Evolutionary conservation across 2,329 filamentous ascomycete species (phyloP), one percentile per base, ranked within the genome.

Genomic region (Eurotiales sp.): DNA sequence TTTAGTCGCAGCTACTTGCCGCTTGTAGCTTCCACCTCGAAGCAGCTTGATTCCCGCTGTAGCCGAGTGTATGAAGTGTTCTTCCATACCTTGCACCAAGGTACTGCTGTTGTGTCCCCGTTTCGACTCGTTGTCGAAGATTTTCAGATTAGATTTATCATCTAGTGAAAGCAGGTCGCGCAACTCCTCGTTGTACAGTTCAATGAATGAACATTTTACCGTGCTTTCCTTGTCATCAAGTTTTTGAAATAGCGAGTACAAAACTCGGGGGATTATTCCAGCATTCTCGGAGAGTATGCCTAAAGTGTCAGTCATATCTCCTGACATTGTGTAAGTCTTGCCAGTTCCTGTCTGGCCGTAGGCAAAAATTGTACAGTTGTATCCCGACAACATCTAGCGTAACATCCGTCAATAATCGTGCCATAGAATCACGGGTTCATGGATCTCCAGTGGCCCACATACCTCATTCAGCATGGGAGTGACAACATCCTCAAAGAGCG

Each of bases 271-370:
- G 56, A 99, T 93, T 60, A 99, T 97, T 61, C 93, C 93, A 23
- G 95, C 93, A 34, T 85, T 86, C 65, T 97, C 93, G 1, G 92
- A 92, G 12, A 95, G 78, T 54, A 96, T 84, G 1, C 92, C 90
- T 32, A 90, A 72, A 0, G 84, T 89, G 61, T 96, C 88, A 12
- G 82, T 88, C 83, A 99, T 96, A 69, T 99, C 92, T 50, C 93
- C 93, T 0, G 92, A 96, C 93, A 99, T 99, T 21, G 93, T 99
- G 71, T 99, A 99, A 12, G 93, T 99, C 71, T 99, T 99, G 61
- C 93, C 93, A 0, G 93, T 99, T 40, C 93, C 93, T 0, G 93
- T 99, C 69, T 99, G 93, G 22, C 93, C 93, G 68, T 99, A 99
- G 29, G 93, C 93, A 63, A 99, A 99, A 54, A 99, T 96, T 4